Evolutionary conservation across 495 filamentous ascomycete species (phyloP).

Genomic region (Usnea hakonensis): DNA sequence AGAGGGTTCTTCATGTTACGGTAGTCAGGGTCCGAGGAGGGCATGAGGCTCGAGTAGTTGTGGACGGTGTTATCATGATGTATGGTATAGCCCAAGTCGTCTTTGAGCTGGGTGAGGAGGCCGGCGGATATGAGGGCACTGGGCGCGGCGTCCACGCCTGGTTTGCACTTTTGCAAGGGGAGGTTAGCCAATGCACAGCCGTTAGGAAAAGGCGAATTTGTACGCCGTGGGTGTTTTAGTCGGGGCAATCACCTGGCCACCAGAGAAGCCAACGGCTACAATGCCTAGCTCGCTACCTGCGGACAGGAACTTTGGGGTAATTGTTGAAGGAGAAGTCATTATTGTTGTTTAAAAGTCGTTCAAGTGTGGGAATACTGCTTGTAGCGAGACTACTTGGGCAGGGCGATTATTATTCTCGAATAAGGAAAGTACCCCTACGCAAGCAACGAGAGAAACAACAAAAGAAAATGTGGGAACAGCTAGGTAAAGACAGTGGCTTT

Average conservation of each 20-base stretch:
- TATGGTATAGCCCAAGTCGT: constrained; percentile 81
- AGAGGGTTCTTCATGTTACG: constrained; percentile 89
- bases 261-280: constrained; percentile 93
- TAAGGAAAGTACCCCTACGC: neutral
- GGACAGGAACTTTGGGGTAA: constrained; percentile 75
- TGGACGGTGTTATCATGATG: constrained; percentile 80
- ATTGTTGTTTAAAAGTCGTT: constrained; percentile 10
- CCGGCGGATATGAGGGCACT: constrained; percentile 84
- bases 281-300: constrained; percentile 73
- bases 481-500: constrained; percentile 8
- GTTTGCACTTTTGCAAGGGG: constrained; percentile 66
- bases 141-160: constrained; percentile 87
- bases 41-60: constrained; percentile 70
- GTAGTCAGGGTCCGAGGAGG: constrained; percentile 65
- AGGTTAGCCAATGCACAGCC: neutral
- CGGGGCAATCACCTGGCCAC: constrained; percentile 70
- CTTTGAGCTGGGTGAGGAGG: constrained; percentile 71
- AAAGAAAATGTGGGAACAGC: neutral
- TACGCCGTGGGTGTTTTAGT: neutral
- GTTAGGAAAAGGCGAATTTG: neutral
- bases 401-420: neutral
- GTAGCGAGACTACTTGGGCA: neutral
- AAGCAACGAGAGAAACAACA: neutral
- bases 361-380: neutral
- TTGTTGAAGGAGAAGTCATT: constrained; percentile 64